Percentiles rank a stretch among this genome's conserved stretches.
phyloP scores from a whole-genome alignment of 148 eudicot genomes.

The Rhododendron vialii region DNA sequence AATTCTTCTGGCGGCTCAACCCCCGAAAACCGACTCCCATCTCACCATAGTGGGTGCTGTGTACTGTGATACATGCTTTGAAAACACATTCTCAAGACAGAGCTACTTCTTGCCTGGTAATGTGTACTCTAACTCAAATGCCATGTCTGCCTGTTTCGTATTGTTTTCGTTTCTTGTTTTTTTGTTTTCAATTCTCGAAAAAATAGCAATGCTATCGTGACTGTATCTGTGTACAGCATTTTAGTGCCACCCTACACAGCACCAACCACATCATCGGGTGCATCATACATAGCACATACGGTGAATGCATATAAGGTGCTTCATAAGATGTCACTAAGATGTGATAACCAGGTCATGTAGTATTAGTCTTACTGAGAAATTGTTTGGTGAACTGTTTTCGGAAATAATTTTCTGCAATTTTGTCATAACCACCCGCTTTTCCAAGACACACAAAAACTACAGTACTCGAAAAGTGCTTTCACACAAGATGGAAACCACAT shows the following conservation, averaged over 20 bases:
- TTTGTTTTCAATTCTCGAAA: background rate
- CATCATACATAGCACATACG: background rate
- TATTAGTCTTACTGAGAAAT: background rate
- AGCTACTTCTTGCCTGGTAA: conserved; percentile 84
- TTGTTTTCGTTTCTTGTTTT: background rate
- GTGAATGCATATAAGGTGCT: background rate
- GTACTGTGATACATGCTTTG: conserved; percentile 64
- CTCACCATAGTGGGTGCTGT: conserved; percentile 66
- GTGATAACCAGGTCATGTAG: background rate
- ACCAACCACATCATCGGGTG: background rate
- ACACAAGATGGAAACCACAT: background rate
- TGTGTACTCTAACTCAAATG: background rate
- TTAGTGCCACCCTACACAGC: background rate
- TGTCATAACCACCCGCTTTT: background rate
- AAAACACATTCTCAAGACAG: conserved; percentile 42
- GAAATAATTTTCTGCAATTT: background rate
- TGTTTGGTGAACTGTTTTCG: background rate
- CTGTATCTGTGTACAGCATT: background rate
- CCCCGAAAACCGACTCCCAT: conserved; percentile 30
- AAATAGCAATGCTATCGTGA: background rate
- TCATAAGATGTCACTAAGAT: background rate
- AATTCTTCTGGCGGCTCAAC: conserved; percentile 21
- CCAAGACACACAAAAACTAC: background rate
- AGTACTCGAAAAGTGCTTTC: background rate
- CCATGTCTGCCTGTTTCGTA: background rate